Evolutionary conservation across 2,329 filamentous ascomycete genomes (phyloP).

Genomic region (Coleophoma crateriformis): DNA sequence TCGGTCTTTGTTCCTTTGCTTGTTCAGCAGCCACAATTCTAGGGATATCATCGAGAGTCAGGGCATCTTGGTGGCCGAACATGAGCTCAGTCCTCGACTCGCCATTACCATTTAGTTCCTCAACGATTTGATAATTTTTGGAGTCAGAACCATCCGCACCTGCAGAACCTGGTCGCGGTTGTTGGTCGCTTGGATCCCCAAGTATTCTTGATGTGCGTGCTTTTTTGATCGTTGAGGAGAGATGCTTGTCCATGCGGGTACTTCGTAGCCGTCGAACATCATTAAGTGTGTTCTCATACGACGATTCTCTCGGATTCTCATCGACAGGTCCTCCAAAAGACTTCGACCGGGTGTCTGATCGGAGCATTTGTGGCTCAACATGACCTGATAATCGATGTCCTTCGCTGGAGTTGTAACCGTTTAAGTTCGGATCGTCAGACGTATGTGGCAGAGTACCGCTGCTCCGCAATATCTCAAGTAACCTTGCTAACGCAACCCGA

Average conservation of each 20-base stretch:
- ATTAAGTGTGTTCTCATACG: slow-evolving; percentile 92
- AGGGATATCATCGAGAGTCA: slow-evolving; percentile 94
- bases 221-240: slow-evolving; percentile 89
- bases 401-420: slow-evolving; percentile 61
- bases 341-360: slow-evolving; percentile 66
- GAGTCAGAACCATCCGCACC: slow-evolving; percentile 53
- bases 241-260: slow-evolving; percentile 86
- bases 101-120: slow-evolving; percentile 66
- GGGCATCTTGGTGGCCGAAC: slow-evolving; percentile 83
- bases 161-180: slow-evolving; percentile 64
- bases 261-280: slow-evolving; percentile 90
- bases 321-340: slow-evolving; percentile 61
- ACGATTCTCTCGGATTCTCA: slow-evolving; percentile 60
- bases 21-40: slow-evolving; percentile 94
- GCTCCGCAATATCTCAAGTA: slow-evolving; percentile 80
- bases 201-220: slow-evolving; percentile 89
- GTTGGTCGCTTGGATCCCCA: slow-evolving; percentile 71
- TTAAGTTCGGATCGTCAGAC: slow-evolving; percentile 65
- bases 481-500: slow-evolving; percentile 81
- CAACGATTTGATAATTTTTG: slow-evolving; percentile 68
- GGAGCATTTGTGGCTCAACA: slow-evolving; percentile 47
- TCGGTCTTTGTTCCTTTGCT: slow-evolving; percentile 81
- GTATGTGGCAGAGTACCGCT: slow-evolving; percentile 75
- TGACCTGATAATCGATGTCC: slow-evolving; percentile 50
- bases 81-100: slow-evolving; percentile 73